Conservation (phyloP, 176 grass and related monocot species). For the Triticum aestivum region DNA sequence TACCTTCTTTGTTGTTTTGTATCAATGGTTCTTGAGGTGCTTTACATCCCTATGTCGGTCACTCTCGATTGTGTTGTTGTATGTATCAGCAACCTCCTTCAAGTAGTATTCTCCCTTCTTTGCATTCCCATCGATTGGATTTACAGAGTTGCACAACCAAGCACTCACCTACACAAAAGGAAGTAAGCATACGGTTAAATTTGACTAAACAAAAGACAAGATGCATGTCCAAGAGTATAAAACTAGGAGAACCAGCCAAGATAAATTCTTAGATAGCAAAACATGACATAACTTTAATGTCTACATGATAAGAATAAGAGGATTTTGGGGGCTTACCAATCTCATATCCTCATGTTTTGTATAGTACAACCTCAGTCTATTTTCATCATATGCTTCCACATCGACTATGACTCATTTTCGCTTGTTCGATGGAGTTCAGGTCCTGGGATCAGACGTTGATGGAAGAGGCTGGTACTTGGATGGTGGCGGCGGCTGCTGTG, state of each 20-base stretch:
- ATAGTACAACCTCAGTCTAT: too few relatives aligned
- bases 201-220: not conserved
- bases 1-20: not conserved
- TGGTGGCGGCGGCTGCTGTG: too few relatives aligned
- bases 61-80: not conserved
- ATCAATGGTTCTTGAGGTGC: not conserved
- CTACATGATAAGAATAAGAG: too few relatives aligned
- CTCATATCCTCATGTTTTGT: constrained; percentile 10
- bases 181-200: not conserved
- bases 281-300: too few relatives aligned
- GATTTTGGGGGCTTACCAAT: not conserved
- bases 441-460: too few relatives aligned
- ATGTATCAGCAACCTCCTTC: not conserved
- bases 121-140: not conserved
- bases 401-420: too few relatives aligned
- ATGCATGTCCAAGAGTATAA: too few relatives aligned
- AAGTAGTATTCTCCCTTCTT: not conserved
- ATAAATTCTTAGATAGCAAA: too few relatives aligned
- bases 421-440: too few relatives aligned
- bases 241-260: too few relatives aligned
- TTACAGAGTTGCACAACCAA: not conserved
- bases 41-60: not conserved
- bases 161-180: not conserved
- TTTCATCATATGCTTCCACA: too few relatives aligned
- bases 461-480: too few relatives aligned